Base-by-base conservation (phyloP, 2,329 filamentous ascomycete genomes). In the Leptographium flavum region DNA sequence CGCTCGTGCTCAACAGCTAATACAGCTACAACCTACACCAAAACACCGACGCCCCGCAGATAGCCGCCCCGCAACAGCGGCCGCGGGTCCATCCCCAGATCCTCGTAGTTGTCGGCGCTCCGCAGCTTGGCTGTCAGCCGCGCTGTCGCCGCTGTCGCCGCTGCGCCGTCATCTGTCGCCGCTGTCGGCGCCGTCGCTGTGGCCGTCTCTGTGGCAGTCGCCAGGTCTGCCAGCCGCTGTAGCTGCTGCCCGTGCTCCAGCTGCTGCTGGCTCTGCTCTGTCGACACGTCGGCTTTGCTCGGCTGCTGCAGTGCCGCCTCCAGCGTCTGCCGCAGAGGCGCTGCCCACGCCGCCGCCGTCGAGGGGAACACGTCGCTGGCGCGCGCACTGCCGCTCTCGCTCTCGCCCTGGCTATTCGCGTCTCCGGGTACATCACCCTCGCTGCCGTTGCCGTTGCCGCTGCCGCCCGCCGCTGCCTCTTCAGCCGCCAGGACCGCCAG, bases 201-300 rank as follows among this genome's bases (percentile, higher is more conserved):
- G 5, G 6, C 11, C 19, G 41, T 23, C 38, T 40, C 48, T 3
- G 59, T 63, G 7, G 67, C 67, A 9, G 69, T 71, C 7, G 70
- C 70, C 40, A 73, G 53, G 51, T 55, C 53, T 7, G 53, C 53
- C 15, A 55, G 49, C 30, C 52, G 75, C 57, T 81, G 76, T 42
- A 83, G 61, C 30, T 72, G 70, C 49, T 67, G 71, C 56, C 66
- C 76, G 44, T n/a, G 62, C 68, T 40, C 64, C 62, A 21, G 59
- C 59, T 58, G 54, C 55, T 63, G 53, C 17, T 13, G 2, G 46
- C 36, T 7, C 7, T 13, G 27, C 27, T 13, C 7, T 13, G 7
- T 7, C 27, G 7, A 30, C 7, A 30, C 11, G 42, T 31, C n/a
- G 48, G 39, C 3, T 45, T 39, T 1, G 45, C 39, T 32, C 36